Conservation (phyloP, 2,329 filamentous ascomycete genomes). For the Graphiopsis chlorocephala region DNA sequence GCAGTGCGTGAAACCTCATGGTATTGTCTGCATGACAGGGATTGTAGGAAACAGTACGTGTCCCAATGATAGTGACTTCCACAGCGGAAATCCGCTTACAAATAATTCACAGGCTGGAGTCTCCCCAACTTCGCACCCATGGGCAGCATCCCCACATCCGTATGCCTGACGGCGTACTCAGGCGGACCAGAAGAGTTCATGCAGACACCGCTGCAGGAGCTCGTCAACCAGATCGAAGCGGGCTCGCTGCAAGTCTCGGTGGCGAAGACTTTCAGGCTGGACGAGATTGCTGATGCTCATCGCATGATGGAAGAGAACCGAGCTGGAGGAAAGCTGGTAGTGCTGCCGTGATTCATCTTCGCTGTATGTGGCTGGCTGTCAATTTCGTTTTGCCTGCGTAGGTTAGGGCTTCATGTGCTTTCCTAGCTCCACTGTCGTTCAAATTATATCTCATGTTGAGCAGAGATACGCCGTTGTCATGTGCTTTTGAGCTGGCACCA, state of each 20-base stretch:
- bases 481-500: neutral
- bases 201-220: slow-evolving; percentile 41
- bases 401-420: neutral
- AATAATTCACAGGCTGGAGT: slow-evolving; percentile 31
- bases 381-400: neutral
- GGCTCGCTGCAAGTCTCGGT: slow-evolving; percentile 42
- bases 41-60: slow-evolving; percentile 41
- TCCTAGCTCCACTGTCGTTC: neutral
- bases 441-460: neutral
- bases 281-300: slow-evolving; percentile 49
- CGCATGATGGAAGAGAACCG: slow-evolving; percentile 44
- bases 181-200: slow-evolving; percentile 42
- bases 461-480: neutral
- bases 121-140: slow-evolving; percentile 43
- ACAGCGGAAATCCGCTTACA: neutral
- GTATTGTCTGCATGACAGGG: slow-evolving; percentile 47
- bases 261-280: slow-evolving; percentile 43
- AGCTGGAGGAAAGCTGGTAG: slow-evolving; percentile 47
- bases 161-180: slow-evolving; percentile 43
- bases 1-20: slow-evolving; percentile 38
- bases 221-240: slow-evolving; percentile 38
- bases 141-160: slow-evolving; percentile 41
- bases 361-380: neutral
- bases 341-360: slow-evolving; percentile 28
- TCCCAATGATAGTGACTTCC: neutral